phyloP scores from a whole-genome alignment of 2,329 filamentous ascomycete species.

The Balansia obtecta region DNA sequence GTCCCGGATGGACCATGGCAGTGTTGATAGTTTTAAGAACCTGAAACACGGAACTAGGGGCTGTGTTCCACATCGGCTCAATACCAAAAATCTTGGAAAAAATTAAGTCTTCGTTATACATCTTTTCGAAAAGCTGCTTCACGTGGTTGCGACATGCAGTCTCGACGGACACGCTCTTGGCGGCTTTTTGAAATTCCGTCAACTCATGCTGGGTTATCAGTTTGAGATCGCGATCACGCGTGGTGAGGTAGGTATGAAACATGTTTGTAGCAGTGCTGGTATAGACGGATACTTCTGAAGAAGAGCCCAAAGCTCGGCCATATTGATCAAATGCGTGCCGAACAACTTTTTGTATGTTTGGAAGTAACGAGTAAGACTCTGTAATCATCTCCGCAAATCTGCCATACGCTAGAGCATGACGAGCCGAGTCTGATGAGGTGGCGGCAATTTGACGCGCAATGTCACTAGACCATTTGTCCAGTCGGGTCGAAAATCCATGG shows the following conservation, averaged over 20 bases:
- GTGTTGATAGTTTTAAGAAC: conserved; percentile 37
- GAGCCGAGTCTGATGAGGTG: conserved; percentile 46
- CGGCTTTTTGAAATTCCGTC: conserved; percentile 40
- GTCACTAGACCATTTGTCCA: conserved; percentile 42
- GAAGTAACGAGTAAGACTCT: conserved; percentile 42
- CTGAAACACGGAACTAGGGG: conserved; percentile 37
- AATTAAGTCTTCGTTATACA: conserved; percentile 40
- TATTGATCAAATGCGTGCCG: conserved; percentile 38
- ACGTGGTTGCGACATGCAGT: conserved; percentile 45
- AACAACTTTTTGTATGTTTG: conserved; percentile 41
- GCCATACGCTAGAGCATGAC: conserved; percentile 47
- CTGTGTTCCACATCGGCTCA: conserved; percentile 38
- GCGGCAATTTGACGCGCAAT: conserved; percentile 39
- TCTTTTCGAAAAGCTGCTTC: conserved; percentile 47
- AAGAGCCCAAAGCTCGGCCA: conserved; percentile 30
- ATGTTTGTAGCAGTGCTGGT: conserved; percentile 41
- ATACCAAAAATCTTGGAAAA: conserved; percentile 44
- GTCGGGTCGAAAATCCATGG: conserved; percentile 38
- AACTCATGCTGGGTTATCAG: conserved; percentile 40
- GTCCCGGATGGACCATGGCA: conserved; percentile 39
- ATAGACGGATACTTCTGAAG: conserved; percentile 38
- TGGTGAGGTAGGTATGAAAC: conserved; percentile 39
- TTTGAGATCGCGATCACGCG: conserved; percentile 40
- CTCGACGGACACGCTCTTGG: conserved; percentile 36
- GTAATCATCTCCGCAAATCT: conserved; percentile 46